Evolutionary conservation across 139 green algal species (phyloP).

Genomic region (Chlamydomonas schloesseri): DNA sequence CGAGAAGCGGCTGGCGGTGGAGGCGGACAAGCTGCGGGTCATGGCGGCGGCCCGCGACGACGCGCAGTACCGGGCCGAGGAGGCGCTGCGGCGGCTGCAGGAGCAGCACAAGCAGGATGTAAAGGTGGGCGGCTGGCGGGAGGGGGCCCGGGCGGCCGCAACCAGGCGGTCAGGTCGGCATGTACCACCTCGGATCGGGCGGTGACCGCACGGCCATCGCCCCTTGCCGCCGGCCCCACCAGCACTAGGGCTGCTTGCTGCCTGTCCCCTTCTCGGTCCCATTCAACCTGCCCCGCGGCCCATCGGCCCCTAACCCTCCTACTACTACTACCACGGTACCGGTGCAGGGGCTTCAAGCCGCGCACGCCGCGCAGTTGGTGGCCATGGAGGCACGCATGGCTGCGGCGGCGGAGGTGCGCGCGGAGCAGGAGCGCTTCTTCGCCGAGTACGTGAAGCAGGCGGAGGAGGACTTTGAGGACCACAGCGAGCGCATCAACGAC

Average conservation of each 20-base stretch:
- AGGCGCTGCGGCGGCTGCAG: slow-evolving; percentile 45
- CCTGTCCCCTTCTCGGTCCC: too few species aligned
- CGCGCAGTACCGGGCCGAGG: slow-evolving; percentile 52
- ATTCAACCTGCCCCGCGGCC: not conserved
- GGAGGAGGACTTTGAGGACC: slow-evolving; percentile 55
- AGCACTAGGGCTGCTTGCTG: too few species aligned
- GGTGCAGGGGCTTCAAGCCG: slow-evolving; percentile 1
- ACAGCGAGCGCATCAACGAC: slow-evolving; percentile 40
- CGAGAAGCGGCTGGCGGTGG: slow-evolving; percentile 56
- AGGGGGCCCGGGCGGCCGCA: too few species aligned
- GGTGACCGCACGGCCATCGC: too few species aligned
- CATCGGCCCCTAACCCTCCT: too few species aligned
- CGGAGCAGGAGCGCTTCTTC: slow-evolving; percentile 46
- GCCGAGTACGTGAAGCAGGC: slow-evolving; percentile 54
- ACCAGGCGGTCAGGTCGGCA: too few species aligned
- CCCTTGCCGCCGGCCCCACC: too few species aligned
- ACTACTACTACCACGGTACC: too few species aligned
- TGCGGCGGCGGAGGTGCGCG: not conserved
- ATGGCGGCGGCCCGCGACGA: slow-evolving; percentile 52
- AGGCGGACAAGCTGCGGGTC: slow-evolving; percentile 5
- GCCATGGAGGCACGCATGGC: not conserved
- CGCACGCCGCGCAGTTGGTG: not conserved
- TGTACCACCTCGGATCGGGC: too few species aligned
- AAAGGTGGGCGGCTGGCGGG: slow-evolving; percentile 11
- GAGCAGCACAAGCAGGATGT: slow-evolving; percentile 30